Percentiles rank a stretch among this genome's conserved stretches.
Conservation (phyloP, 352 stramenopile genomes). For the Hyaloperonospora brassicae region DNA sequence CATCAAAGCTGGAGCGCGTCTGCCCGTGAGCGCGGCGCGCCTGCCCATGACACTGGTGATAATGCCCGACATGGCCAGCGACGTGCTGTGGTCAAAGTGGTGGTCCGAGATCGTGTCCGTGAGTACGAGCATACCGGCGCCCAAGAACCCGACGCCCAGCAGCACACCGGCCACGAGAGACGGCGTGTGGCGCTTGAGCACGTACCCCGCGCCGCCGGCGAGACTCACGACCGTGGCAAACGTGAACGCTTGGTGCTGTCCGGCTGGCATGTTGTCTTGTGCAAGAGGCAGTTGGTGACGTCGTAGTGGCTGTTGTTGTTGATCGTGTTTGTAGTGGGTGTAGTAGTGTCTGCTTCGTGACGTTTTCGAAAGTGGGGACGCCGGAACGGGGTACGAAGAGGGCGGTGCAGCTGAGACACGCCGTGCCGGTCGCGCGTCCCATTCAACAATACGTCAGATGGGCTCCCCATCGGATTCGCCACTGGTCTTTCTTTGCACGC, state of each 20-base stretch:
- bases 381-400: no score
- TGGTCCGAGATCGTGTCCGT: slow-evolving; percentile 67
- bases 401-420: no score
- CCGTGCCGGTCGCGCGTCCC: no score
- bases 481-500: no score
- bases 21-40: slow-evolving; percentile 39
- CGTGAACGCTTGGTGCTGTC: slow-evolving; percentile 62
- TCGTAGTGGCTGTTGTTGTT: no score
- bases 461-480: no score
- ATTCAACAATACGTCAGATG: no score
- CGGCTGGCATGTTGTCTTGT: slow-evolving; percentile 17
- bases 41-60: slow-evolving; percentile 53
- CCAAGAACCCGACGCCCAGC: slow-evolving; percentile 60
- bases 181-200: slow-evolving; percentile 48
- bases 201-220: slow-evolving; percentile 52
- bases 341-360: no score
- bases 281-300: no score
- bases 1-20: slow-evolving; percentile 36
- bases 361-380: no score
- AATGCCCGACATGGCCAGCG: slow-evolving; percentile 56
- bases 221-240: slow-evolving; percentile 60
- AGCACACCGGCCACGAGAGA: slow-evolving; percentile 60
- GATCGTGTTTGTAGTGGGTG: no score
- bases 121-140: slow-evolving; percentile 51
- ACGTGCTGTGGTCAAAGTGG: slow-evolving; percentile 61